Evolutionary conservation across 345 rosid genomes (phyloP).

Genomic region (Gossypioides kirkii): DNA sequence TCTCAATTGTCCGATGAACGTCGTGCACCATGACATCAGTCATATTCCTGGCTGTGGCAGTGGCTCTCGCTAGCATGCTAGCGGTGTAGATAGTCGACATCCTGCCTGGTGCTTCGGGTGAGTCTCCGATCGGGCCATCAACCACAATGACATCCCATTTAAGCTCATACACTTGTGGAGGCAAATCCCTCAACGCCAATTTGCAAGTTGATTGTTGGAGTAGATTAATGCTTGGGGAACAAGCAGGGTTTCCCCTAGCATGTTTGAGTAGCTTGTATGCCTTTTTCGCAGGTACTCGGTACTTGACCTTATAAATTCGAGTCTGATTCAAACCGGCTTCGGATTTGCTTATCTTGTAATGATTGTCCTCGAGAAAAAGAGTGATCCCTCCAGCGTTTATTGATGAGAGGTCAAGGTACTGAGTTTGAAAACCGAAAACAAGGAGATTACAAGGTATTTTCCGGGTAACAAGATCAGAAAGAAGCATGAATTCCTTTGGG

Average conservation of each 20-base stretch:
- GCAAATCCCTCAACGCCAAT: slow-evolving; percentile 48
- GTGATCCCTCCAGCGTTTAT: slow-evolving; percentile 60
- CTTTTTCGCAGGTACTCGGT: slow-evolving; percentile 46
- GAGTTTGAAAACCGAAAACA: slow-evolving; percentile 55
- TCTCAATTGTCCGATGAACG: slow-evolving; percentile 67
- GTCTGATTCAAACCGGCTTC: slow-evolving; percentile 33
- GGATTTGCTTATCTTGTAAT: slow-evolving; percentile 36
- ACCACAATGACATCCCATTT: slow-evolving; percentile 64
- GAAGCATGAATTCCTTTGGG: slow-evolving; percentile 58
- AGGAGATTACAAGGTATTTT: slow-evolving; percentile 82
- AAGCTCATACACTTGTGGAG: slow-evolving; percentile 42
- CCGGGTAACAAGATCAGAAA: slow-evolving; percentile 37
- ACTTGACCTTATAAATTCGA: slow-evolving; percentile 46
- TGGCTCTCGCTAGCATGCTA: slow-evolving; percentile 51
- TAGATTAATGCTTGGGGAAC: slow-evolving; percentile 35
- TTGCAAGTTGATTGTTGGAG: slow-evolving; percentile 47
- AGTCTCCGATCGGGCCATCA: slow-evolving; percentile 68
- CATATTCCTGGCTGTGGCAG: slow-evolving; percentile 30
- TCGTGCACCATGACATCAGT: slow-evolving; percentile 77
- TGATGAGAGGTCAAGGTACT: slow-evolving; percentile 49
- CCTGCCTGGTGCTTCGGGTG: slow-evolving; percentile 69
- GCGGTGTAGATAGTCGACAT: slow-evolving; percentile 80
- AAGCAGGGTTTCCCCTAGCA: slow-evolving; percentile 54
- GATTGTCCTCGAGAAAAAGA: slow-evolving; percentile 62
- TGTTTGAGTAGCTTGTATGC: slow-evolving; percentile 72